Evolutionary conservation across 257 asterid genomes (phyloP), one percentile per base, ranked within the genome.

Genomic region (Coffea canephora): DNA sequence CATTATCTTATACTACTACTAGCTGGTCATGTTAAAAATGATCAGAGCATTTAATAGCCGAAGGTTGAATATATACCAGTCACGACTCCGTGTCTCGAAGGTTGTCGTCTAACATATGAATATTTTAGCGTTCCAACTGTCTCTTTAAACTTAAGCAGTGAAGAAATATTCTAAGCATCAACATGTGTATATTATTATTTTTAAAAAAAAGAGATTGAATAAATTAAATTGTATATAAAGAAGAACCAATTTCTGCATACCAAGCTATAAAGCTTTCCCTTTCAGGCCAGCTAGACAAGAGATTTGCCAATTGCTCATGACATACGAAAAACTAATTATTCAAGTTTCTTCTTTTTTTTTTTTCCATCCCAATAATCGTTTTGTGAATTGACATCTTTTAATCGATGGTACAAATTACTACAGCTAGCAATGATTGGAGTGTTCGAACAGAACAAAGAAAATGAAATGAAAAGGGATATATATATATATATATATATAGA

Each of bases 81-180:
- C 67, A 62, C 65, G 78, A 61, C 77, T 34, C 75, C 82, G 80
- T 55, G 59, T 34, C 72, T 49, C 54, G 31, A 70, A 70, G 54
- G 83, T 66, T 66, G n/a, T n/a, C n/a, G 71, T 80, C 75, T 83
- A 31, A 50, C 25, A 25, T 46, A 34, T 13, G 10, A 2, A 3
- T 64, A 25, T 62, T 23, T 23, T 62, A 9, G 36, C 25, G 16
- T 64, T 25, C 18, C 3, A 0, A n/a, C 39, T 9, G 25, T 31
- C 69, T 64, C 67, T 61, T 12, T 12, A 12, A 65, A 8, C 4
- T 39, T 12, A 12, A 65, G 8, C 69, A 65, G 11, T 65, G 27
- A 34, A 34, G 15, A 5, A 67, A 67, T 36, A 48, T n/a, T 71
- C 61, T 21, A 14, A 43, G 50, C 75, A 21, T 65, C 48, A 14